Evolutionary conservation across 2,329 filamentous ascomycete genomes (phyloP).

Genomic region (Epichloe baconii): DNA sequence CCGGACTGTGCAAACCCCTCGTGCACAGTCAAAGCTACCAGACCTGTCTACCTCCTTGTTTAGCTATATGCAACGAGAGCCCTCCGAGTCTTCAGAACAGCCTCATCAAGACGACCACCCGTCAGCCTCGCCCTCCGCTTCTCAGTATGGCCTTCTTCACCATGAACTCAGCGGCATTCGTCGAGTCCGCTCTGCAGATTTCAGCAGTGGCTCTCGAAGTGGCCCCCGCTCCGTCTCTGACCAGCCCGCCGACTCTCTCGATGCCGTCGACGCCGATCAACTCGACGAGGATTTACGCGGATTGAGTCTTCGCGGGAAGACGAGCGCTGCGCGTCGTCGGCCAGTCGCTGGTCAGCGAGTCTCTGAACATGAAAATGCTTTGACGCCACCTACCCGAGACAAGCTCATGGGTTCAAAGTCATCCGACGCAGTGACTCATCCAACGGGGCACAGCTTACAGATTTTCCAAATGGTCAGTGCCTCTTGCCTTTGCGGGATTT

Average conservation of each 20-base stretch:
- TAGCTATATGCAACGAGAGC: slow-evolving; percentile 54
- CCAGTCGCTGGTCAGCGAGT: slow-evolving; percentile 38
- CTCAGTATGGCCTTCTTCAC: slow-evolving; percentile 46
- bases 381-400: slow-evolving; percentile 33
- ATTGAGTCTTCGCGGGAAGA: slow-evolving; percentile 30
- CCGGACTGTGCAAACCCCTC: slow-evolving; percentile 36
- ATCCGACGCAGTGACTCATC: slow-evolving; percentile 31
- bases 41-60: slow-evolving; percentile 20
- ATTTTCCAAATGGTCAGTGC: slow-evolving; percentile 70
- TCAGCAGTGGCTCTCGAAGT: slow-evolving; percentile 18
- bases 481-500: not conserved
- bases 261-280: slow-evolving; percentile 15
- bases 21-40: slow-evolving; percentile 35
- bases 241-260: slow-evolving; percentile 13
- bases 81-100: slow-evolving; percentile 31
- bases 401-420: slow-evolving; percentile 42
- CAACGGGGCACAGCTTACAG: slow-evolving; percentile 30
- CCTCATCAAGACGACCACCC: slow-evolving; percentile 25
- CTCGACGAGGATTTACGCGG: slow-evolving; percentile 39
- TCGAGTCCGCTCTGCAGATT: slow-evolving; percentile 15
- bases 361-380: slow-evolving; percentile 47
- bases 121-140: slow-evolving; percentile 18
- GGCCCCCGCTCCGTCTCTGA: slow-evolving; percentile 22
- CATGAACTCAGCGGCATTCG: slow-evolving; percentile 27
- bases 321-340: slow-evolving; percentile 15